Evolutionary conservation across 2,329 filamentous ascomycete genomes (phyloP), one percentile per base, ranked within the genome.

Genomic region (Teratosphaeria epicoccoides): DNA sequence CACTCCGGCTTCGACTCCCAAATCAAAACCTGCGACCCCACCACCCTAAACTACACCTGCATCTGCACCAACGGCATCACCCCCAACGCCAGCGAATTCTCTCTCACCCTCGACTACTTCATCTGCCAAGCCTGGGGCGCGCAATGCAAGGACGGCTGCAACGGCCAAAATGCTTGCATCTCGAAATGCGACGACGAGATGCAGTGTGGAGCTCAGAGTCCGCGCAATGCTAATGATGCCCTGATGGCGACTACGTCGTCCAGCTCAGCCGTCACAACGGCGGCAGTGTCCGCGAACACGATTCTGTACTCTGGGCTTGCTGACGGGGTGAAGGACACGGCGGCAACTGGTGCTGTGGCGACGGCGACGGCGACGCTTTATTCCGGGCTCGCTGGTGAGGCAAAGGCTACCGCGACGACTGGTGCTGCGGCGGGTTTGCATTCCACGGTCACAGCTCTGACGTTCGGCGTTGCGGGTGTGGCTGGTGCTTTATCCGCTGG

Each of bases 51-150:
- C n/a, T 91, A 84, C 70, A 74, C 76, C 57, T 93, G 87, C 68
- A 73, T 88, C 60, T 93, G 87, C 73, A 75, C 76, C 56, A 76
- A 85, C 65, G 78, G 80, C 65, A 66, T 76, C 55, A 71, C 77
- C 49, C 87, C 87, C 59, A 89, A 90, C 70, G 71, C 87, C 47
- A 81, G 83, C 63, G 78, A 90, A 70, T 93, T 85, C 77, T 84
- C 83, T 20, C 76, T 88, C 60, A 90, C 87, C 1, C 74, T 93
- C 24, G 87, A 87, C 28, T 91, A 81, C 77, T 87, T 83, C 71
- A 76, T 82, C 61, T 93, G 87, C 77, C 76, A 76, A 46, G 76
- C 85, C 70, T 88, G 78, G 76, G 83, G 80, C 61, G 81, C 73
- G 66, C 79, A 88, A 69, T 69, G 59, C 54, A 81, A 85, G 11